These are phyloP conservation scores for Calophaca sinica DNA, from an alignment of 306 rosid genomes.

Conservation along the genomic window DNA sequence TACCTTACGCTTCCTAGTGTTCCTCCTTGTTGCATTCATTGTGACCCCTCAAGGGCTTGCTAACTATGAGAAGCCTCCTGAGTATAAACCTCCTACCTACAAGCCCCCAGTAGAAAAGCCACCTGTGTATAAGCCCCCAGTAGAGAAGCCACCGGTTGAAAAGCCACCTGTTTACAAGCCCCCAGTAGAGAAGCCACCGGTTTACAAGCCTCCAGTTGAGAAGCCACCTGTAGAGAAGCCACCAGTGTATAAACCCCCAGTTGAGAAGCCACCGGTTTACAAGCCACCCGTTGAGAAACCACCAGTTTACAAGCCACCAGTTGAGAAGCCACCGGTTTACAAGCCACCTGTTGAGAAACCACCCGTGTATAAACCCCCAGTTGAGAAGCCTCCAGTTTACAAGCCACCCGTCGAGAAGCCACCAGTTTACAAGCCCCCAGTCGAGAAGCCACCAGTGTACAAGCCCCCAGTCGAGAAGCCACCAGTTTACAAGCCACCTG, in stretches of 20 bases:
- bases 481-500: too few relatives aligned
- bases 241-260: neutral
- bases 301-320: neutral
- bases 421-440: neutral
- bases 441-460: neutral
- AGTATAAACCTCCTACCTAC: neutral
- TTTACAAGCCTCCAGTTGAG: neutral
- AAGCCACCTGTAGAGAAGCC: neutral
- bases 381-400: fast-evolving
- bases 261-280: neutral
- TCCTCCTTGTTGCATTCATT: conserved; percentile 23
- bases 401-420: neutral
- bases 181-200: neutral
- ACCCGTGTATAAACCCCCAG: neutral
- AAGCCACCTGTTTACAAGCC: too few relatives aligned
- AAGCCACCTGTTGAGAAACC: neutral
- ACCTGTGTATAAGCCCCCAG: too few relatives aligned
- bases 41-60: conserved; percentile 37
- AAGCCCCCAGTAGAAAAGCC: neutral
- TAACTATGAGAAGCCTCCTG: neutral
- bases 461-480: neutral
- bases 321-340: neutral
- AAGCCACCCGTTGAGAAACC: neutral
- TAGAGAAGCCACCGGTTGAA: too few relatives aligned
- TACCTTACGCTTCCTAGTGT: conserved; percentile 6